Conservation (phyloP, 2,329 filamentous ascomycete species). For the Aspergillus sp. region DNA sequence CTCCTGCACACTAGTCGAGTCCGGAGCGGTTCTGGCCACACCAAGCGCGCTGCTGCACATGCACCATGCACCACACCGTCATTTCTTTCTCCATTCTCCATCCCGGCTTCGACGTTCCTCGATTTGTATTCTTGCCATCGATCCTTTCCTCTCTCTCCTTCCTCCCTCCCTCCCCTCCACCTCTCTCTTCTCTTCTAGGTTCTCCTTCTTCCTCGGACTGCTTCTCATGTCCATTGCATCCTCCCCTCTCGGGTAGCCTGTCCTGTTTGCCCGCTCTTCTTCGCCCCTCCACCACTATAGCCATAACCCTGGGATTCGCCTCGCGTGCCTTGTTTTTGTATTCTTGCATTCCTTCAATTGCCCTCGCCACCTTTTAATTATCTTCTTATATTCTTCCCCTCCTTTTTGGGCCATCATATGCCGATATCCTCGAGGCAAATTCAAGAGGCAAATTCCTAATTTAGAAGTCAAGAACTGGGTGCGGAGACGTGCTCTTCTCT, state of each 20-base stretch:
- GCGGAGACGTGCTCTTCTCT: conserved; percentile 15
- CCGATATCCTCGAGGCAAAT: background rate
- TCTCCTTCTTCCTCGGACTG: conserved; percentile 4
- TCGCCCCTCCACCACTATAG: conserved; percentile 6
- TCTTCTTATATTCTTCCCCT: conserved; percentile 1
- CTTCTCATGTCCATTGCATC: conserved; percentile 10
- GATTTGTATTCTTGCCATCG: conserved; percentile 21
- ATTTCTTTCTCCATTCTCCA: conserved; percentile 5
- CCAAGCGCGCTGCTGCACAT: background rate
- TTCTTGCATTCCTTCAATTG: conserved; percentile 19
- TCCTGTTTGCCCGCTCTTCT: background rate
- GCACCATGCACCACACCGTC: conserved; percentile 1
- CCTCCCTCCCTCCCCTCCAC: background rate
- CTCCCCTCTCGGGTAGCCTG: conserved; percentile 7
- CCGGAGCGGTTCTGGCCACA: conserved; percentile 1
- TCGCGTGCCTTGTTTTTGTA: conserved; percentile 12
- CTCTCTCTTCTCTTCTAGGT: background rate
- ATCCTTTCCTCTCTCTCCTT: conserved; percentile 18
- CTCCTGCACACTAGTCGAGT: conserved; percentile 1
- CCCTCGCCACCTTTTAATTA: conserved; percentile 13
- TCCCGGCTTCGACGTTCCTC: background rate
- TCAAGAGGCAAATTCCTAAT: conserved; percentile 1
- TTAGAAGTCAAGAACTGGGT: conserved; percentile 2
- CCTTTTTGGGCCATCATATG: background rate
- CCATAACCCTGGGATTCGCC: conserved; percentile 11